Conservation (phyloP, 2,329 filamentous ascomycete genomes). For the Tolypocladium inflatum region DNA sequence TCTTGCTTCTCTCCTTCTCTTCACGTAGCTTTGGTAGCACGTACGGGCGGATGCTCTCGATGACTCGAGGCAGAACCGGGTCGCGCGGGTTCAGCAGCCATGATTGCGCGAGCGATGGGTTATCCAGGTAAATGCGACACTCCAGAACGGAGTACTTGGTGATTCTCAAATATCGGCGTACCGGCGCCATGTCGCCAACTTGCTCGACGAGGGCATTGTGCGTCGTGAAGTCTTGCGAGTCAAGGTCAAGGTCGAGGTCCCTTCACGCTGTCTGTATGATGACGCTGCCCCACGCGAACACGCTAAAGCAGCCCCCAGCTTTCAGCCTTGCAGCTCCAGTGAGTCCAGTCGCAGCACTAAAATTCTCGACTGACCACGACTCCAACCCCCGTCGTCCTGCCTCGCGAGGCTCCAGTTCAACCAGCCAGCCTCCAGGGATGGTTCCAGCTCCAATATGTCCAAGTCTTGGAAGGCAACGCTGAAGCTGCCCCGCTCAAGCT, state of each 20-base stretch:
- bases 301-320: not conserved
- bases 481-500: slow-evolving; percentile 64
- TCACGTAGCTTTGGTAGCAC: slow-evolving; percentile 88
- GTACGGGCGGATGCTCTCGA: slow-evolving; percentile 73
- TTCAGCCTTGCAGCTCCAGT: not conserved
- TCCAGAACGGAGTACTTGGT: slow-evolving; percentile 93
- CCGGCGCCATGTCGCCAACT: slow-evolving; percentile 59
- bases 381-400: slow-evolving; percentile 4
- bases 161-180: slow-evolving; percentile 83
- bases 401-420: slow-evolving; percentile 4
- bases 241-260: not conserved
- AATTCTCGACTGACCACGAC: not conserved
- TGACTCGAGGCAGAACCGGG: slow-evolving; percentile 70
- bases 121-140: slow-evolving; percentile 91
- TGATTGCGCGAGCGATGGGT: slow-evolving; percentile 69
- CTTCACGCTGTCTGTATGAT: not conserved
- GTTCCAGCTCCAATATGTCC: slow-evolving; percentile 23
- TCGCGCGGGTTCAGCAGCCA: slow-evolving; percentile 76
- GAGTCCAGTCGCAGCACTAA: not conserved
- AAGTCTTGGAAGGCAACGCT: slow-evolving; percentile 67
- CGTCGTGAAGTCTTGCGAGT: not conserved
- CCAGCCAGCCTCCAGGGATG: slow-evolving; percentile 15
- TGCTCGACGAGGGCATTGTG: not conserved
- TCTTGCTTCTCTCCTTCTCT: slow-evolving; percentile 56
- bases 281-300: not conserved